Conservation (phyloP, 2,329 filamentous ascomycete genomes). For the Trichoderma arundinaceum region DNA sequence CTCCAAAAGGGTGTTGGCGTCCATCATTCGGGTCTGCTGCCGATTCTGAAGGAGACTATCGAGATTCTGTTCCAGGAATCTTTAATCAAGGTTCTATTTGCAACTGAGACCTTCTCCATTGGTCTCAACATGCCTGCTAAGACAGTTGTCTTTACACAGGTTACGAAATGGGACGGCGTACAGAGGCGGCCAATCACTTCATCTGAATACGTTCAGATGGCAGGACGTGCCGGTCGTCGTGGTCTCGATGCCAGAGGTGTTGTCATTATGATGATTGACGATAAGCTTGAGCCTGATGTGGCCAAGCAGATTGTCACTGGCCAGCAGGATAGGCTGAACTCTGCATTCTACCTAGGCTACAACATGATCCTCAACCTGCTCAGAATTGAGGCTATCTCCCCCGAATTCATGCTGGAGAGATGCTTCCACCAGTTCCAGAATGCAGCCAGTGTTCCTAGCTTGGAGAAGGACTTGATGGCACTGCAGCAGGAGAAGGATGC, state of each 20-base stretch:
- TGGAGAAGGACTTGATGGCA: slow-evolving; percentile 83
- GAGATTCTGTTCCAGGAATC: slow-evolving; percentile 99
- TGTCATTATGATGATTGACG: slow-evolving; percentile 99
- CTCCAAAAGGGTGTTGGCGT: slow-evolving; percentile 92
- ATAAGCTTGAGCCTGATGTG: slow-evolving; percentile 92
- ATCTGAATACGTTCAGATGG: slow-evolving; percentile 99
- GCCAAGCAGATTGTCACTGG: slow-evolving; percentile 95
- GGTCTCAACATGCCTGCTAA: slow-evolving; percentile 99
- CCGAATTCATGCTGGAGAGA: slow-evolving; percentile 97
- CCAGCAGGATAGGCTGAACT: slow-evolving; percentile 96
- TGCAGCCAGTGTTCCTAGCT: slow-evolving; percentile 78
- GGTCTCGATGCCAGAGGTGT: slow-evolving; percentile 97
- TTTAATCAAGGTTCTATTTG: slow-evolving; percentile 95
- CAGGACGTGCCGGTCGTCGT: slow-evolving; percentile 92
- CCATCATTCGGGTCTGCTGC: slow-evolving; percentile 93
- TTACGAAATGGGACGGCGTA: slow-evolving; percentile 91
- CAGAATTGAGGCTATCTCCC: slow-evolving; percentile 97
- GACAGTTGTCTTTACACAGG: slow-evolving; percentile 97
- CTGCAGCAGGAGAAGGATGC: slow-evolving; percentile 76
- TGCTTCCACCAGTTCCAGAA: slow-evolving; percentile 99
- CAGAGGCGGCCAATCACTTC: slow-evolving; percentile 83
- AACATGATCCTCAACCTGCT: slow-evolving; percentile 99
- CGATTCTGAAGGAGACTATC: slow-evolving; percentile 97
- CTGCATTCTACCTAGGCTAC: slow-evolving; percentile 96
- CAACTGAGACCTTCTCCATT: slow-evolving; percentile 98